These are phyloP conservation scores for Sporodiniella umbellata DNA, from an alignment of 371 early-diverging fungal genomes.

Conservation along the genomic window DNA sequence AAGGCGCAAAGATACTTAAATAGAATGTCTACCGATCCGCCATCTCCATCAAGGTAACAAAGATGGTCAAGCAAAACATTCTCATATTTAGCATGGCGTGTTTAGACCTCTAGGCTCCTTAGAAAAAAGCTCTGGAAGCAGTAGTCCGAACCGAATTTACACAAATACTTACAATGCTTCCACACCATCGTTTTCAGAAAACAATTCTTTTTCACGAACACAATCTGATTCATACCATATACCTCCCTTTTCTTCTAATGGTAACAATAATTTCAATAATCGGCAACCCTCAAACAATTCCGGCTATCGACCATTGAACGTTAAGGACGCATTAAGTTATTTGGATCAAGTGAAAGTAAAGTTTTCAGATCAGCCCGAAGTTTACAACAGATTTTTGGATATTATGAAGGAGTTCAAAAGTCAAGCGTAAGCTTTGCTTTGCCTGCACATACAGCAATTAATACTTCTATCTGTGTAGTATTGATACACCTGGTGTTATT, in stretches of 20 bases:
- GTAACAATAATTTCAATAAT: not conserved
- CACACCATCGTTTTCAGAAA: constrained; percentile 12
- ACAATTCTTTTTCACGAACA: constrained; percentile 9
- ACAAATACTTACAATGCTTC: not conserved
- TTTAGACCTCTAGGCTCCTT: not conserved
- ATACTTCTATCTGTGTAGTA: constrained; percentile 35
- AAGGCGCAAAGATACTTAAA: too few relatives aligned
- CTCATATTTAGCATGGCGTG: not conserved
- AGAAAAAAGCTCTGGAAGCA: not conserved
- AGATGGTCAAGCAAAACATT: not conserved
- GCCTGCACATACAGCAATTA: constrained; percentile 28
- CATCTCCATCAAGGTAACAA: not conserved
- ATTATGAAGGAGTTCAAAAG: constrained; percentile 99
- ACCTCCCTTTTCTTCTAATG: not conserved
- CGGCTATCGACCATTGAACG: constrained; percentile 50
- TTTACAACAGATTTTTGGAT: constrained; percentile 96
- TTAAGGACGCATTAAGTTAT: constrained; percentile 93
- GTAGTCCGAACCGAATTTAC: not conserved
- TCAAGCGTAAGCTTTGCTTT: constrained; percentile 64
- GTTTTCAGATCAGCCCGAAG: constrained; percentile 87
- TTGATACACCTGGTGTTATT: constrained; percentile 97
- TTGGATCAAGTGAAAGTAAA: constrained; percentile 95
- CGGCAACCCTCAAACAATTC: not conserved
- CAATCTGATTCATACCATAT: not conserved
- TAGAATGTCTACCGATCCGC: constrained; percentile 1